Percentiles rank a stretch among this genome's conserved stretches.
Evolutionary conservation across 2,329 filamentous ascomycete genomes (phyloP).

Genomic region (Bertia moriformis): DNA sequence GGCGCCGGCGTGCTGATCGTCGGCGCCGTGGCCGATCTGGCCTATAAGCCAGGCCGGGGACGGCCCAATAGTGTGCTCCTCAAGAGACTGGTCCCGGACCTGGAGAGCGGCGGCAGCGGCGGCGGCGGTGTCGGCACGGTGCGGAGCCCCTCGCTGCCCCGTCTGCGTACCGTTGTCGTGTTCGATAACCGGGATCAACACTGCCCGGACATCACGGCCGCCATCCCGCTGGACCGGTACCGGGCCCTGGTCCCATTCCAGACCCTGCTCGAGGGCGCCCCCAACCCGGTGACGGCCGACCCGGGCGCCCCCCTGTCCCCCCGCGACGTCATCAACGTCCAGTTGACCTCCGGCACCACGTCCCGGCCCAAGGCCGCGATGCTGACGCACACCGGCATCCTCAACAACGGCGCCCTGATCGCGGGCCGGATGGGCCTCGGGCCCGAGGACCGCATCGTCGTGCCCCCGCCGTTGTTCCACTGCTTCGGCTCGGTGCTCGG

Average conservation of each 20-base stretch:
- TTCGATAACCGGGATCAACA: conserved; percentile 59
- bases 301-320: conserved; percentile 33
- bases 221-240: conserved; percentile 18
- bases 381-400: conserved; percentile 46
- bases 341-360: conserved; percentile 61
- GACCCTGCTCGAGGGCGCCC: conserved; percentile 18
- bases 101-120: too few species aligned
- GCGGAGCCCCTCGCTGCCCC: conserved; percentile 41
- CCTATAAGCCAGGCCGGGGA: conserved; percentile 43
- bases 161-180: conserved; percentile 56
- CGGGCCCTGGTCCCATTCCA: conserved; percentile 29
- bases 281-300: conserved; percentile 17
- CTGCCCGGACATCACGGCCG: conserved; percentile 18
- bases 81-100: conserved; percentile 25
- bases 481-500: not conserved
- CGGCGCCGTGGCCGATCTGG: conserved; percentile 73
- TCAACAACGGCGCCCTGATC: conserved; percentile 59
- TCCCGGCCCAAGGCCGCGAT: conserved; percentile 58
- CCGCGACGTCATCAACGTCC: conserved; percentile 76
- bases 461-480: conserved; percentile 36
- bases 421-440: conserved; percentile 55
- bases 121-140: conserved; percentile 15
- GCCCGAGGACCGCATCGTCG: conserved; percentile 36
- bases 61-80: conserved; percentile 36
- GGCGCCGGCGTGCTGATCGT: conserved; percentile 63